phyloP scores from a whole-genome alignment of 2,329 filamentous ascomycete species.

The Nakataea oryzae region DNA sequence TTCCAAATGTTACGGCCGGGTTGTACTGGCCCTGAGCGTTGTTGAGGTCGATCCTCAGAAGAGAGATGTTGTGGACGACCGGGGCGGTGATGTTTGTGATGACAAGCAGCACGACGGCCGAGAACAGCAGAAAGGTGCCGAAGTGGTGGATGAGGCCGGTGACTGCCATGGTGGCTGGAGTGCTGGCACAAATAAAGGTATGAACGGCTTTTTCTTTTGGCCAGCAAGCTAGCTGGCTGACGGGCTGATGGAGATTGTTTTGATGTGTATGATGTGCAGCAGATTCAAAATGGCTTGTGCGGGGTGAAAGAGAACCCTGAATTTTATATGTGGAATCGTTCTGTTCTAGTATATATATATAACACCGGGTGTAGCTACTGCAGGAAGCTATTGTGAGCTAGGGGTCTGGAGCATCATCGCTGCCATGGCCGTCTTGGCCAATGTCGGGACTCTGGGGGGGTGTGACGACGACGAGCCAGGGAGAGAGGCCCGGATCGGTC shows the following conservation, averaged over 20 bases:
- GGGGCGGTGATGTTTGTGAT: constrained; percentile 49
- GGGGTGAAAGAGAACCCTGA: not conserved
- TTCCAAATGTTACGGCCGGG: constrained; percentile 39
- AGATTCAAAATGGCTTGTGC: not conserved
- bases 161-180: constrained; percentile 29
- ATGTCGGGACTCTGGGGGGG: no score
- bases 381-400: not conserved
- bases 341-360: not conserved
- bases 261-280: not conserved
- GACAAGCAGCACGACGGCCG: constrained; percentile 43
- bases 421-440: not conserved
- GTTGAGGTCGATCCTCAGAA: constrained; percentile 40
- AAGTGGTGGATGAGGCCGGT: constrained; percentile 43
- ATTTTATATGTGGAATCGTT: not conserved
- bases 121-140: constrained; percentile 46
- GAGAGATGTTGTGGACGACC: constrained; percentile 41
- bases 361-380: not conserved
- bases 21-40: constrained; percentile 21
- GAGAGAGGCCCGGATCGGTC: not conserved
- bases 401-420: not conserved
- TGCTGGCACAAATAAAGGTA: not conserved
- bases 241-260: not conserved
- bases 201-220: no score
- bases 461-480: not conserved
- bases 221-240: no score